Evolutionary conservation across 176 grass and related monocot genomes (phyloP).

Genomic region (Urochloa ruziziensis): DNA sequence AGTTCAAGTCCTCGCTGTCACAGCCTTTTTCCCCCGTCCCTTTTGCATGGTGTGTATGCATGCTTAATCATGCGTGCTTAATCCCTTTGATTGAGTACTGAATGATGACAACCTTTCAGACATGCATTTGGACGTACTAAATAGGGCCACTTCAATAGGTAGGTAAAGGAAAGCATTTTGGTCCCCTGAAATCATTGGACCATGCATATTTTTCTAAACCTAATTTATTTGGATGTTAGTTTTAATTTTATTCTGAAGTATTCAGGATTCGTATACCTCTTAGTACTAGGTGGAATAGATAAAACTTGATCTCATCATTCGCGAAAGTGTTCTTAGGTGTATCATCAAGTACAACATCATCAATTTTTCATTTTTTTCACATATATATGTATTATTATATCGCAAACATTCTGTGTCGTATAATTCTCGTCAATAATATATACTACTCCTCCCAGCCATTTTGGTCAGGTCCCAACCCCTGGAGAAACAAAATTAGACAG

Average conservation of each 20-base stretch:
- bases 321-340: background rate
- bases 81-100: constrained; percentile 24
- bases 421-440: too few species aligned
- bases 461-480: background rate
- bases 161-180: constrained; percentile 43
- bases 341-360: background rate
- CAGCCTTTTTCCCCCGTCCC: background rate
- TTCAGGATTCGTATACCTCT: background rate
- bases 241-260: background rate
- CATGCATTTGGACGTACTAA: constrained; percentile 40
- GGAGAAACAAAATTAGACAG: background rate
- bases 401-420: too few species aligned
- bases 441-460: too few species aligned
- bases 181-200: constrained; percentile 43
- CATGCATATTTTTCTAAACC: background rate
- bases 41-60: constrained; percentile 26
- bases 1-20: constrained; percentile 30
- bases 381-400: background rate
- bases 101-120: constrained; percentile 20
- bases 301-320: background rate
- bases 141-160: constrained; percentile 36
- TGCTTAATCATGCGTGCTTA: constrained; percentile 5
- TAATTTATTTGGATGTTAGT: background rate
- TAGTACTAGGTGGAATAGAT: background rate
- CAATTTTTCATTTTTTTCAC: background rate